Conservation (phyloP, 257 asterid species). For the Primulina tabacum region DNA sequence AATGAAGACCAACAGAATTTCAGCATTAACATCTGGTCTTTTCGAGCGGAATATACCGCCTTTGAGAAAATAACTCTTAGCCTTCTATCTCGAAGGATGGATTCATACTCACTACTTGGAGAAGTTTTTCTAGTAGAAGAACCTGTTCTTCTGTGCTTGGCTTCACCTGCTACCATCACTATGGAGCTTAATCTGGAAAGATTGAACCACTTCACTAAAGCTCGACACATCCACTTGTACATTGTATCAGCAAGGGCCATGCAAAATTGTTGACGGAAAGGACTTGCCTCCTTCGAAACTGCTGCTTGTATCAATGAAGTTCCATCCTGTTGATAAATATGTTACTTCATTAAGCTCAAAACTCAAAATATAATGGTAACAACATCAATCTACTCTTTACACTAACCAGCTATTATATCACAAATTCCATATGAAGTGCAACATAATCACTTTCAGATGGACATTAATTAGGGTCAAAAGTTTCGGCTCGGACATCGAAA, state of each 20-base stretch:
- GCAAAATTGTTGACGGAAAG: constrained; percentile 62
- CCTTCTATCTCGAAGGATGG: constrained; percentile 71
- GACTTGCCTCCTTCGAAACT: constrained; percentile 63
- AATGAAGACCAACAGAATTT: constrained; percentile 61
- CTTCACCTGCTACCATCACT: constrained; percentile 21
- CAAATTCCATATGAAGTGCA: neutral
- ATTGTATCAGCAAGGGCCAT: constrained; percentile 50
- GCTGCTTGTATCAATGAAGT: constrained; percentile 61
- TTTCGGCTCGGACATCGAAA: neutral
- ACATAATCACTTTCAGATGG: neutral
- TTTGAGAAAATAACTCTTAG: constrained; percentile 66
- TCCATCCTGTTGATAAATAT: constrained; percentile 62
- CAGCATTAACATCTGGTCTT: constrained; percentile 54
- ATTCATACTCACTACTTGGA: constrained; percentile 31
- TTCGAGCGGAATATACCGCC: constrained; percentile 58
- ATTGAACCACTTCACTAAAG: constrained; percentile 28
- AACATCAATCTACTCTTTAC: neutral
- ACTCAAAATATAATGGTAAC: neutral
- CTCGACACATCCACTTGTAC: constrained; percentile 57
- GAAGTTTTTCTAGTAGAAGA: constrained; percentile 26
- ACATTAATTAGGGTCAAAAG: neutral
- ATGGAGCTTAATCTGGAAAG: constrained; percentile 34
- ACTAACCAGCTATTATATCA: neutral
- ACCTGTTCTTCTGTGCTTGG: constrained; percentile 21
- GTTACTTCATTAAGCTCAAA: constrained; percentile 8